Base-by-base conservation (phyloP, 306 rosid species). In the Lithocarpus polystachyus region DNA sequence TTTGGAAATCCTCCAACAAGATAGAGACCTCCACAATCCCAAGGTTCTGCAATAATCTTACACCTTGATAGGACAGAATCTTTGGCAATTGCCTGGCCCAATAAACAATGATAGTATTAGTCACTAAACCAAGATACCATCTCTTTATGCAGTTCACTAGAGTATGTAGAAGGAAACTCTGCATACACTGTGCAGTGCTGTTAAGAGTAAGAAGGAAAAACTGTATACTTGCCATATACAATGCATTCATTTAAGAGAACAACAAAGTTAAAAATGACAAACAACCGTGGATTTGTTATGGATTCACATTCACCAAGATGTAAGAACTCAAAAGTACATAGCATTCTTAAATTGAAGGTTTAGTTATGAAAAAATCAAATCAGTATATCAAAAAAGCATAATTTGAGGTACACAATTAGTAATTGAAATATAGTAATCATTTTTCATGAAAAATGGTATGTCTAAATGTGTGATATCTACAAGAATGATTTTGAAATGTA, bases 21-120 rank as follows among this genome's bases (percentile, higher is more conserved):
- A 90, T 95, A 91, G 73, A 93, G 99, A 81, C 94, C 96, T 75
- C 94, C 97, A 79, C 99, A 95, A 82, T 95, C 99, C 99, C 99
- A 95, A 77, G 99, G 99, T 88, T 95, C 99, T n/a, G 99, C 85
- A 84, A 95, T 90, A 79, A 95, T 82, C 84, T 95, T 95, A 84
- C 98, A 95, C 82, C 96, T 91, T 11, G 99, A 91, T 74, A 95
- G 85, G 65, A 88, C 86, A 69, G 78, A 80, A 88, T 95, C 99
- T 89, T 91, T 95, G 43, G 98, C 90, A 84, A 95, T 93, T 74
- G 91, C 97, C 99, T 95, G 89, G 31, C 77, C 75, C 84, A 77
- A 79, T 43, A 68, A 83, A 53, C 75, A 55, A 62, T 14, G 67
- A 71, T 31, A 68, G 45, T 74, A 62, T 68, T 28, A 74, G 76